Evolutionary conservation across 192 early-diverging fungal species (phyloP).

Genomic region (Coemansia sp.): DNA sequence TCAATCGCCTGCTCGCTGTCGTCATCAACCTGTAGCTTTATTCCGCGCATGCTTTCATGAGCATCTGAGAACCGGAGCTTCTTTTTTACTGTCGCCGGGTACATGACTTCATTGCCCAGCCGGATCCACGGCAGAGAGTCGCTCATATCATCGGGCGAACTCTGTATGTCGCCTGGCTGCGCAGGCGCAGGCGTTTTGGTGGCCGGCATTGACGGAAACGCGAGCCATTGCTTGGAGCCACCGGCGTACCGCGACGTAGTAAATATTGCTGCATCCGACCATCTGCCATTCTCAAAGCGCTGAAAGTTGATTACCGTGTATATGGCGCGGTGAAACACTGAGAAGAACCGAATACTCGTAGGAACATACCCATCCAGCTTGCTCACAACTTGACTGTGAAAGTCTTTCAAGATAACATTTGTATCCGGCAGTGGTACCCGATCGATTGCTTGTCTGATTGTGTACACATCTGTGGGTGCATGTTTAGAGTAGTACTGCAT

Average conservation of each 20-base stretch:
- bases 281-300: conserved; percentile 19
- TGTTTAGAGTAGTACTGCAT: conserved; percentile 14
- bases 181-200: neutral
- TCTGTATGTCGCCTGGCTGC: neutral
- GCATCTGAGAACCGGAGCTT: conserved; percentile 10
- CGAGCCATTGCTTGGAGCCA: conserved; percentile 43
- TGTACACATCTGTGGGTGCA: conserved; percentile 15
- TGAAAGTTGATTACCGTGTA: conserved; percentile 42
- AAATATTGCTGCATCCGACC: conserved; percentile 21
- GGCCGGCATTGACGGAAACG: conserved; percentile 15
- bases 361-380: conserved; percentile 30
- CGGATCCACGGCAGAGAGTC: conserved; percentile 28
- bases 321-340: conserved; percentile 23
- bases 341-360: conserved; percentile 28
- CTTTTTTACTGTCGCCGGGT: neutral
- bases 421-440: conserved; percentile 20
- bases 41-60: conserved; percentile 1
- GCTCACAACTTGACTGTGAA: conserved; percentile 1
- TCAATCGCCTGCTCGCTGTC: conserved; percentile 25
- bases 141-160: too few species aligned
- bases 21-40: conserved; percentile 21
- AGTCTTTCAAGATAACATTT: conserved; percentile 20
- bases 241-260: conserved; percentile 32
- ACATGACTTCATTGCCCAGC: neutral
- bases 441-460: conserved; percentile 19